These are phyloP conservation scores for Apiotrichum gracile DNA, from an alignment of 1,284 basidiomycete species.

Conservation along the genomic window DNA sequence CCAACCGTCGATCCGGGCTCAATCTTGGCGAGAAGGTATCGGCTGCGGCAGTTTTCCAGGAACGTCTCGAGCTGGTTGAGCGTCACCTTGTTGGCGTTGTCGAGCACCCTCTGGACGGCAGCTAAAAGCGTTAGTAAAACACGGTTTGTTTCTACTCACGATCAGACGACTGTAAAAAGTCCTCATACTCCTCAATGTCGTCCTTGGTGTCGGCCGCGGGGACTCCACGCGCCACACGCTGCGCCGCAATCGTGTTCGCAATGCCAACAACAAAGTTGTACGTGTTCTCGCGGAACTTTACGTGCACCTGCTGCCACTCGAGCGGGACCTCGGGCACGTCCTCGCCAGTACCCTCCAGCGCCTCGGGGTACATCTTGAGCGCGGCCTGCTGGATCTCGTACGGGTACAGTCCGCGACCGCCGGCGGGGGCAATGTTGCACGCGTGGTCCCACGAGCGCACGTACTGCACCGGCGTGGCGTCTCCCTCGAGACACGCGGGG, in stretches of 20 bases:
- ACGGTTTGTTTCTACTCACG: constrained; percentile 13
- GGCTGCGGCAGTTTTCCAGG: constrained; percentile 80
- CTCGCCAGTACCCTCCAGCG: constrained; percentile 2
- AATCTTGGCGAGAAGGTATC: constrained; percentile 88
- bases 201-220: constrained; percentile 61
- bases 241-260: constrained; percentile 61
- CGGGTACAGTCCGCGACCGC: constrained; percentile 66
- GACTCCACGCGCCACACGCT: constrained; percentile 73
- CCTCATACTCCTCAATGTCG: constrained; percentile 56
- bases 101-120: constrained; percentile 61
- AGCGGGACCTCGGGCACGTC: constrained; percentile 24
- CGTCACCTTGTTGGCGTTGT: constrained; percentile 88
- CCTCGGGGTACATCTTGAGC: constrained; percentile 51
- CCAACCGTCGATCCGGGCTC: constrained; percentile 97
- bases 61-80: constrained; percentile 71
- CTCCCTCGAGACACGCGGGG: constrained; percentile 91
- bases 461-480: constrained; percentile 87
- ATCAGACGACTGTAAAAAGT: constrained; percentile 33
- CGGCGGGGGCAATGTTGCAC: constrained; percentile 57
- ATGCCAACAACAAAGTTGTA: constrained; percentile 69
- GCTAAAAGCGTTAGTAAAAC: constrained; percentile 11
- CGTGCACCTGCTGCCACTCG: constrained; percentile 55
- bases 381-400: constrained; percentile 79
- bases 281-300: constrained; percentile 70
- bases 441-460: constrained; percentile 84